Evolutionary conservation across 805 yeast species (phyloP), one percentile per base, ranked within the genome.

Genomic region (Saccharomycodes ludwigii): DNA sequence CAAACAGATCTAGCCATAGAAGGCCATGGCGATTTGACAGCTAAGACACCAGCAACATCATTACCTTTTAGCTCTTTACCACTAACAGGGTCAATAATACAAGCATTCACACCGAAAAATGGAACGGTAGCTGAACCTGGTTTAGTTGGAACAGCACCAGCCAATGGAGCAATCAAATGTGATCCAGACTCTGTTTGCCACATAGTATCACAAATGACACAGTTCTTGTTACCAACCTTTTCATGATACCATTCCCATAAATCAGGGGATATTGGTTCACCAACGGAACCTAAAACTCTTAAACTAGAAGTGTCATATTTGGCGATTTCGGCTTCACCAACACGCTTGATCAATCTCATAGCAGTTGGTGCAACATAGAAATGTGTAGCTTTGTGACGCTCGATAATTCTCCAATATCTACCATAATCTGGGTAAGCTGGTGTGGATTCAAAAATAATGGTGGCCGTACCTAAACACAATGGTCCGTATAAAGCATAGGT

Each of bases 171-270:
- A 56, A 91, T 79, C 56, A 91, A 68, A 54, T 88, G 96, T 21
- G 95, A 80, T 34, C 98, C 98, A 10, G 94, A 78, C 65, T 91
- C 98, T 23, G 97, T 91, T 66, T 86, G 95, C 98, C 98, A 91
- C 71, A 85, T 85, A 28, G 98, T 91, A 62, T 91, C 98, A 48
- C 83, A 76, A 45, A 88, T 77, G 49, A 85, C 94, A 52, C 94
- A 82, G 54, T 82, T 70, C 38, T 75, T 74, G 48, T 85, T 79
- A 52, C 98, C 98, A 48, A 91, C 76, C 56, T 81, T 72, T 47
- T 82, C 88, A 56, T 81, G 74, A 62, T 91, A 91, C 98, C 98
- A 91, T 57, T 84, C 93, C 97, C 97, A 91, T 44, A 91, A 76
- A 56, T 91, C 98, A 37, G 94, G 84, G 29, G 96, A 93, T 56